phyloP scores from a whole-genome alignment of 768 basidiomycete species.

The Agrocybe chaxingu region DNA sequence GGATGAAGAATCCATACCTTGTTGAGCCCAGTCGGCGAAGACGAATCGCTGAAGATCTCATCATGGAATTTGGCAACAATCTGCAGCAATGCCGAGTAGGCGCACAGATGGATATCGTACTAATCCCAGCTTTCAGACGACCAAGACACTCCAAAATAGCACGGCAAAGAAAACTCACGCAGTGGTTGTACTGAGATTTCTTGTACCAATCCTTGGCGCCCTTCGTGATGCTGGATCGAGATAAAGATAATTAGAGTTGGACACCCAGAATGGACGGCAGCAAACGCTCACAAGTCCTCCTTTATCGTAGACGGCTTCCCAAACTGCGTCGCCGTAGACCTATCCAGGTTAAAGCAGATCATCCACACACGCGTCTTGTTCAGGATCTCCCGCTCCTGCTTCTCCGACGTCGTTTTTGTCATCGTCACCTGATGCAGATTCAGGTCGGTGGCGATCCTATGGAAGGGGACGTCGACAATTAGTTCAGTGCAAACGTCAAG shows the following conservation, averaged over 20 bases:
- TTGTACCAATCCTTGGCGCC: slow-evolving; percentile 76
- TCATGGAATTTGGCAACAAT: slow-evolving; percentile 76
- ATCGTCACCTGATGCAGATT: slow-evolving; percentile 72
- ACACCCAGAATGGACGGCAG: background rate
- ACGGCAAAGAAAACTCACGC: slow-evolving; percentile 30
- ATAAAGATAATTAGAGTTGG: background rate
- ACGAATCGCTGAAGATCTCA: slow-evolving; percentile 70
- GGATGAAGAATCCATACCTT: slow-evolving; percentile 37
- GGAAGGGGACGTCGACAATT: background rate
- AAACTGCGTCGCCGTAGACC: slow-evolving; percentile 84
- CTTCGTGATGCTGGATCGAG: slow-evolving; percentile 52
- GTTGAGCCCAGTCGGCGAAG: slow-evolving; percentile 65
- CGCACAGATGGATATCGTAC: slow-evolving; percentile 78
- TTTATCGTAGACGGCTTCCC: slow-evolving; percentile 88
- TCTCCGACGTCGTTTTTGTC: slow-evolving; percentile 65
- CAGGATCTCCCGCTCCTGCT: slow-evolving; percentile 76
- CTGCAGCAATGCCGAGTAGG: slow-evolving; percentile 64
- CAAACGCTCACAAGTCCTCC: slow-evolving; percentile 66
- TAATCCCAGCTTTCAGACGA: slow-evolving; percentile 19
- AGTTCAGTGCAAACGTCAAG: background rate
- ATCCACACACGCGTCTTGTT: slow-evolving; percentile 89
- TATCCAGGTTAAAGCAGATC: slow-evolving; percentile 86
- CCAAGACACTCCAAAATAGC: background rate
- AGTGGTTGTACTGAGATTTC: slow-evolving; percentile 57
- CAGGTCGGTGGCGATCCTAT: slow-evolving; percentile 82